A percentile compares a stretch with the other conserved stretches of the same genome.
Conservation (phyloP, 177 flowering plant genomes). For the Vitis hybrid region DNA sequence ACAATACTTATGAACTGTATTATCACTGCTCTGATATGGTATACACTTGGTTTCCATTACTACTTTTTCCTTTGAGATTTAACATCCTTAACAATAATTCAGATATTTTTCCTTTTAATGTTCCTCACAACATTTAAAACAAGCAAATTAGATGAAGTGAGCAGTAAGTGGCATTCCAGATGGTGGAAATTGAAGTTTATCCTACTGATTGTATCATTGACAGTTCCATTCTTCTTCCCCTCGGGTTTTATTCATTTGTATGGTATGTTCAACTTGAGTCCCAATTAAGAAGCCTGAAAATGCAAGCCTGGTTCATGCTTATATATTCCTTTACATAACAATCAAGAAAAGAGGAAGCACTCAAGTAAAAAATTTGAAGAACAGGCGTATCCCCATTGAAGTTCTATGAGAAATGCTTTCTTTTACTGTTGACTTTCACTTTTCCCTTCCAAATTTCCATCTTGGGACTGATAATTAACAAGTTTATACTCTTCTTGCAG, state of each 20-base stretch:
- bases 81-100: conserved; percentile 50
- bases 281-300: neutral
- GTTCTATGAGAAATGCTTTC: neutral
- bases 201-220: conserved; percentile 45
- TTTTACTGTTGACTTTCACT: neutral
- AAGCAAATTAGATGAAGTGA: conserved; percentile 54
- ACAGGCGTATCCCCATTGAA: neutral
- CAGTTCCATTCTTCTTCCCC: conserved; percentile 62
- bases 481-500: conserved; percentile 43
- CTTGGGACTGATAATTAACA: neutral
- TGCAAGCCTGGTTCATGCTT: neutral
- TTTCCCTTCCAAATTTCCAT: neutral
- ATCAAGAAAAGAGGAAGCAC: neutral
- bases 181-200: conserved; percentile 68
- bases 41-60: neutral
- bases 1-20: neutral
- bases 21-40: neutral
- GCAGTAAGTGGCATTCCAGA: conserved; percentile 77
- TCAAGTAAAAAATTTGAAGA: neutral
- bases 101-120: conserved; percentile 84
- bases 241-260: conserved; percentile 56
- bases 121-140: conserved; percentile 61
- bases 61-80: neutral
- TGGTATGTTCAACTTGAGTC: conserved; percentile 44
- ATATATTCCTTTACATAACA: neutral